Conservation (phyloP, 306 rosid genomes). For the Rubus idaeus region DNA sequence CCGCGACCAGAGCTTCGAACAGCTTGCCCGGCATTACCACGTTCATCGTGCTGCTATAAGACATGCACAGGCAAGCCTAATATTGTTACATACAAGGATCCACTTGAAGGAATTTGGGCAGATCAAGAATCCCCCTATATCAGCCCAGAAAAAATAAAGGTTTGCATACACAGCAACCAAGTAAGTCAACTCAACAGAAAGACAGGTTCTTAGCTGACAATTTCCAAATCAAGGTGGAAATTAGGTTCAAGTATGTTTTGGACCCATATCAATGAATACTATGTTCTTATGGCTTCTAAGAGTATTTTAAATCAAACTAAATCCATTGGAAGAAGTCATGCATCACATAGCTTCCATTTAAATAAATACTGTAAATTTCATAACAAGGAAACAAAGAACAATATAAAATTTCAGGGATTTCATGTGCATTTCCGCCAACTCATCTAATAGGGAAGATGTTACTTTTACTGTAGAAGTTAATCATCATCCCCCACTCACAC, state of each 20-base stretch:
- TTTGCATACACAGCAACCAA: conserved; percentile 37
- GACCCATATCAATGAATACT: neutral
- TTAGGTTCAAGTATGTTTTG: conserved; percentile 1
- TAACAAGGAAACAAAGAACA: conserved; percentile 5
- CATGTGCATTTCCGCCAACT: neutral
- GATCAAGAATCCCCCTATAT: conserved; percentile 55
- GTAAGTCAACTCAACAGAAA: conserved; percentile 19
- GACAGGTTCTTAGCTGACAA: neutral
- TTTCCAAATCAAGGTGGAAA: conserved; percentile 6
- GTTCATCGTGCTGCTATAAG: conserved; percentile 73
- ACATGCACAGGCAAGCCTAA: conserved; percentile 73
- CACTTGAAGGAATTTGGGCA: conserved; percentile 47
- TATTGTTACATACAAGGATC: conserved; percentile 52
- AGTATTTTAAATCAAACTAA: neutral
- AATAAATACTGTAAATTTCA: neutral
- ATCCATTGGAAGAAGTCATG: neutral
- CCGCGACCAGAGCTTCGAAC: conserved; percentile 48
- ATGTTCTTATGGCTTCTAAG: neutral
- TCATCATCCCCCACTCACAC: neutral
- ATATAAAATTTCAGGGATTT: neutral
- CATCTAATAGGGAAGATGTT: neutral
- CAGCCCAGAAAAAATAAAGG: conserved; percentile 44
- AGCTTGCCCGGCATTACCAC: conserved; percentile 52
- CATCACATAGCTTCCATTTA: conserved; percentile 4
- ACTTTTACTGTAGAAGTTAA: neutral